Percentiles rank a stretch among this genome's conserved stretches.
phyloP scores from a whole-genome alignment of 345 rosid genomes.

The Lumnitzera littorea region DNA sequence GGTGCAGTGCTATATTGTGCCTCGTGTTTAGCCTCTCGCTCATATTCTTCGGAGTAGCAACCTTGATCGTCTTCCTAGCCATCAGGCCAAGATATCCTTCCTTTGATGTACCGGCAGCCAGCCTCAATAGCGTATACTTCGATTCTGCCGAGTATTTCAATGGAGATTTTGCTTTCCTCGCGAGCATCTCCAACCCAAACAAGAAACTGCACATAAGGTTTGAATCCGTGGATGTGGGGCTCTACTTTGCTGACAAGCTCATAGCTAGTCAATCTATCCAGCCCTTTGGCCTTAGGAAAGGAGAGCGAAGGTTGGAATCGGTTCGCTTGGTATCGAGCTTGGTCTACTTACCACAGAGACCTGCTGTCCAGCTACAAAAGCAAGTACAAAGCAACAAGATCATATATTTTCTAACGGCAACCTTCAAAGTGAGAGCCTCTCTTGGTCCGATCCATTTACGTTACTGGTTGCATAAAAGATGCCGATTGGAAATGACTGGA shows the following conservation, averaged over 20 bases:
- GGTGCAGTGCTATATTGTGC: slow-evolving; percentile 74
- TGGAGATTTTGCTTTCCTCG: slow-evolving; percentile 56
- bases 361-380: slow-evolving; percentile 51
- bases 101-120: slow-evolving; percentile 68
- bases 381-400: slow-evolving; percentile 58
- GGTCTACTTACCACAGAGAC: slow-evolving; percentile 63
- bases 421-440: slow-evolving; percentile 56
- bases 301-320: slow-evolving; percentile 41
- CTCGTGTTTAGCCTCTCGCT: slow-evolving; percentile 65
- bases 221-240: slow-evolving; percentile 47
- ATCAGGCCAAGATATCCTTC: slow-evolving; percentile 60
- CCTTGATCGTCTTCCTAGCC: slow-evolving; percentile 51
- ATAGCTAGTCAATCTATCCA: slow-evolving; percentile 49
- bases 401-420: slow-evolving; percentile 51
- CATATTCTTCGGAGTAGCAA: slow-evolving; percentile 74
- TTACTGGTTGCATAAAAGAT: slow-evolving; percentile 69
- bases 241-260: slow-evolving; percentile 53
- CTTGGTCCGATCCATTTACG: slow-evolving; percentile 66
- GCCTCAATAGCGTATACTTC: slow-evolving; percentile 64
- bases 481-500: slow-evolving; percentile 56
- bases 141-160: slow-evolving; percentile 78
- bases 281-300: slow-evolving; percentile 56
- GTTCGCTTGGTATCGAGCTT: slow-evolving; percentile 68
- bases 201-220: slow-evolving; percentile 54
- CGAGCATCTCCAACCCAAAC: slow-evolving; percentile 77